Conservation (phyloP, 495 filamentous ascomycete species). For the Choiromyces venosus region DNA sequence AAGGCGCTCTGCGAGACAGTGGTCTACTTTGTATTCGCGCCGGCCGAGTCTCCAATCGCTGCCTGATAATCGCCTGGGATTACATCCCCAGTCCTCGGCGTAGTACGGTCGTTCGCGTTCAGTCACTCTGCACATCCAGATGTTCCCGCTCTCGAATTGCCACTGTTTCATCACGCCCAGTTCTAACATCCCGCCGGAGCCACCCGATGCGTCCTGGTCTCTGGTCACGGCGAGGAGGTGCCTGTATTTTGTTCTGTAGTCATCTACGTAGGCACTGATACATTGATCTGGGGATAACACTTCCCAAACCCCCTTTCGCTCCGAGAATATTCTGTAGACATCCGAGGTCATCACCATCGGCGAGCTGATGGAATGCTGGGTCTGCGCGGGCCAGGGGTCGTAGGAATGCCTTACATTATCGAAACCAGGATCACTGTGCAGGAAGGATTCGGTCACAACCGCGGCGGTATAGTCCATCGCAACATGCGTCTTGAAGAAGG, state of each 20-base stretch:
- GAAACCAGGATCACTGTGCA: neutral
- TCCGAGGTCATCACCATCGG: neutral
- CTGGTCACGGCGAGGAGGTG: slow-evolving; percentile 6
- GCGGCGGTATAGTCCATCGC: slow-evolving; percentile 4
- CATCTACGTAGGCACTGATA: neutral
- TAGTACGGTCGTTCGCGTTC: neutral
- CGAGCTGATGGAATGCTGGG: neutral
- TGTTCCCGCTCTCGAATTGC: neutral
- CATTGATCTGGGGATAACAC: neutral
- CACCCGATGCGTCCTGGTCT: neutral
- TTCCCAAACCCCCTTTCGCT: neutral
- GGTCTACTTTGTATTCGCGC: neutral
- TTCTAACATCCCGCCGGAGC: neutral
- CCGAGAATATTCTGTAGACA: neutral
- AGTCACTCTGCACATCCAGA: neutral
- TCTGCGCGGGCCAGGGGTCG: neutral
- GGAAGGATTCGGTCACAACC: neutral
- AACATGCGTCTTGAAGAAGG: neutral
- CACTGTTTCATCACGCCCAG: neutral
- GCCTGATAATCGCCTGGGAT: neutral
- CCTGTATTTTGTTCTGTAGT: neutral
- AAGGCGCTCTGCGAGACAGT: neutral
- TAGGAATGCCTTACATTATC: neutral
- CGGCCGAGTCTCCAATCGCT: neutral
- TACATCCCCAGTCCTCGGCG: neutral